Evolutionary conservation across 495 filamentous ascomycete genomes (phyloP), one percentile per base, ranked within the genome.

Genomic region (Aspergillus campestris): DNA sequence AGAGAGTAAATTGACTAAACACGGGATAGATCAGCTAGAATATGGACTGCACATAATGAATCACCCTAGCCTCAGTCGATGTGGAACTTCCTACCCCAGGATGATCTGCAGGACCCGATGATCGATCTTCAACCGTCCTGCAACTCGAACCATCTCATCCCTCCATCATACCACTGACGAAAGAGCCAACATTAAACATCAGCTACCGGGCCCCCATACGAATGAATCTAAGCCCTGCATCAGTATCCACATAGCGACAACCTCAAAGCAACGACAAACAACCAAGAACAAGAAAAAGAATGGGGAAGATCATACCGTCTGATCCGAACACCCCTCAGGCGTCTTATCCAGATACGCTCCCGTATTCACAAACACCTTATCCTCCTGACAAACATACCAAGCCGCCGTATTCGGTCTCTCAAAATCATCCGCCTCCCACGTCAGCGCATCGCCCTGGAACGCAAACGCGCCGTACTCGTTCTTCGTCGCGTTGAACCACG

Each of bases 401-500:
- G 47, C 47, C 2, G 47, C 47, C n/a, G 40, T 44, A 44, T 49
- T 49, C 13, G 39, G 47, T 8, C 47, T 32, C 8, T 43, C 32
- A 31, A 49, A 43, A 49, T 43, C 47, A 27, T 28, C 40, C n/a
- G 44, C 47, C 15, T 11, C 11, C 47, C 47, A 49, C n/a, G 47
- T 49, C 18, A 49, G 18, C 12, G 47, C 15, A 38, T 49, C 47
- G 3, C 47, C 47, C 40, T 49, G 47, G 34, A 49, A 49, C 33
- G 15, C 40, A 33, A 49, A 49, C 33, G 11, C 11, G 8, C 47
- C 47, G 47, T 49, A 49, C 14, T 11, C 40, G 18, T 43, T 49
- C 47, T 43, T 29, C 9, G 47, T 49, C 33, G 14, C 28, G 30
- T 49, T 49, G 13, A 49, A 49, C 47, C 47, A 49, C 11, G 47